Evolutionary conservation across 2,329 filamentous ascomycete species (phyloP), one percentile per base, ranked within the genome.

Genomic region (Gremmenia infestans): DNA sequence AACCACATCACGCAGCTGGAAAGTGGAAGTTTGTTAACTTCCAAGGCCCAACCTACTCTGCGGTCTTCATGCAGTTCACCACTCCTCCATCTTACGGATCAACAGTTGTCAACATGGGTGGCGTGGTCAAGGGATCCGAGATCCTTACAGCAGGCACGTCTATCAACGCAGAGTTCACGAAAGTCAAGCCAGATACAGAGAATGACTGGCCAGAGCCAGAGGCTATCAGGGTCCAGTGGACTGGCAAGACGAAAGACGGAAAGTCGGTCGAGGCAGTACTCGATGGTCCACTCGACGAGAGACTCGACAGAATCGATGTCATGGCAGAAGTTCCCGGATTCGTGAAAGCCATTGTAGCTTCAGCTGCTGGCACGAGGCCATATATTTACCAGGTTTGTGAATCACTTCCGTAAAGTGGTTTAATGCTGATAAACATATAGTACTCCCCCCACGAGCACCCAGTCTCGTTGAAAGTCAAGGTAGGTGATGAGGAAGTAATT

Each of bases 311-410:
- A 61, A 85, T 99, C 62, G 94, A 99, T 74, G 87, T 99, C 67
- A 95, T 99, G 91, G 91, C 89, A 23, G 92, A 99, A 73, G 88
- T 99, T 37, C 94, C 94, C 3, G 90, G 88, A 32, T 96, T 99
- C 67, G 87, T 99, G 72, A 99, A 99, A 82, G 86, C 86, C 65
- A 91, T 99, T 70, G 91, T 96, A 25, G 89, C 89, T 45, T 87
- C 83, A 62, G 90, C 93, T 12, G 91, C 87, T 3, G 94, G 94
- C 60, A 96, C 94, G 28, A 94, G 91, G 78, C 94, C 94, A 5
- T 99, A 97, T 73, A 97, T 99, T 67, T 99, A 97, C 75, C 94
- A 96, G 81, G 90, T 92, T 73, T 63, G 80, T 71, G 19, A 17
- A 7, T 9, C 6, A 45, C 35, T 42, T 48, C 23, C 43, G 19